A percentile compares a stretch with the other conserved stretches of the same genome.
phyloP scores from a whole-genome alignment of 192 early-diverging fungal genomes.

The Coemansia sp. region DNA sequence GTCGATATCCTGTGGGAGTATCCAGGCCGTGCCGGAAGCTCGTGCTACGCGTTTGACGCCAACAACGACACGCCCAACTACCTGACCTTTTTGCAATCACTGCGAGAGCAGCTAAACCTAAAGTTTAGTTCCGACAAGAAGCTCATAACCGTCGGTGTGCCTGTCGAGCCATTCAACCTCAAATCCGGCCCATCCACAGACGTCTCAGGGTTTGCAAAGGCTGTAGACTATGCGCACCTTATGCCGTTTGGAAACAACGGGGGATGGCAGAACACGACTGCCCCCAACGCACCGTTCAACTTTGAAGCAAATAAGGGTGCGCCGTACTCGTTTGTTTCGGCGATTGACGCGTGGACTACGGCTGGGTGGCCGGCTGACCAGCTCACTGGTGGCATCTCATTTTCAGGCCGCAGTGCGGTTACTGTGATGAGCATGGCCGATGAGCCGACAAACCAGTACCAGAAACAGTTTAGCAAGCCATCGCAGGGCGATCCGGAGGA shows the following conservation, averaged over 20 bases:
- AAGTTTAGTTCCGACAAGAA: conserved; percentile 45
- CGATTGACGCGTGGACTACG: conserved; percentile 57
- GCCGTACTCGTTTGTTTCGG: conserved; percentile 48
- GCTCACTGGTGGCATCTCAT: conserved; percentile 60
- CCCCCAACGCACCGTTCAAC: conserved; percentile 60
- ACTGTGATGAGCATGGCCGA: conserved; percentile 35
- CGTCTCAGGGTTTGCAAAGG: conserved; percentile 59
- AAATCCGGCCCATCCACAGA: conserved; percentile 44
- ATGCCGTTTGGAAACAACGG: conserved; percentile 68
- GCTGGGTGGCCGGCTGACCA: conserved; percentile 60
- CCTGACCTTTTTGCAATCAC: conserved; percentile 55
- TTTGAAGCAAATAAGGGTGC: conserved; percentile 25
- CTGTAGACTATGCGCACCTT: conserved; percentile 61
- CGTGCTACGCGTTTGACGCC: conserved; percentile 39
- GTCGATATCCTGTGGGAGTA: conserved; percentile 77
- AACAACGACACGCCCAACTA: conserved; percentile 64
- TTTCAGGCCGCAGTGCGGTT: conserved; percentile 58
- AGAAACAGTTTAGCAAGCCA: neutral
- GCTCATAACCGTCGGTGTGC: conserved; percentile 62
- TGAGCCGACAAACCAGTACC: conserved; percentile 28
- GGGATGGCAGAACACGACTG: conserved; percentile 54
- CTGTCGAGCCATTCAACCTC: conserved; percentile 57
- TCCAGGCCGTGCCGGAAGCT: conserved; percentile 46
- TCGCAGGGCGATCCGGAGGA: conserved; percentile 54
- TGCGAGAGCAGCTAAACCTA: conserved; percentile 53